A percentile compares a stretch with the other conserved stretches of the same genome.
Conservation (phyloP, 768 basidiomycete genomes). For the Boletus subcaerulescens region DNA sequence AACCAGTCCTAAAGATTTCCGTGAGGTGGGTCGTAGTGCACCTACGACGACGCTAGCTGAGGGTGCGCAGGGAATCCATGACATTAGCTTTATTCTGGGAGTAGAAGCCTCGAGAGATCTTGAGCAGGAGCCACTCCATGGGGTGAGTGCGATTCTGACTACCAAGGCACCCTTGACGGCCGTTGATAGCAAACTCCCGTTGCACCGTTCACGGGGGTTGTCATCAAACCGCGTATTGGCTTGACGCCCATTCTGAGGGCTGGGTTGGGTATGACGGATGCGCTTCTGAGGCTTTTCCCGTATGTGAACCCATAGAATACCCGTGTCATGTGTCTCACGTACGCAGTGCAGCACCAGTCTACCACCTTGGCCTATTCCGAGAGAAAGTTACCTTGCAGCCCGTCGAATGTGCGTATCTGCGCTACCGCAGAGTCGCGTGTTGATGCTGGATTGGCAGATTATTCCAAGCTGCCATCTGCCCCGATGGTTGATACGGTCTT, state of each 20-base stretch:
- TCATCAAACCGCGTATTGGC: conserved; percentile 75
- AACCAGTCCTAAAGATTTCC: conserved; percentile 71
- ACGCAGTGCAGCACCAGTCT: conserved; percentile 71
- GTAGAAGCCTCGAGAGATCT: conserved; percentile 76
- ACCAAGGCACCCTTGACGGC: background rate
- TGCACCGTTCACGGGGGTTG: conserved; percentile 71
- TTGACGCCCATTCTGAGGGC: conserved; percentile 91
- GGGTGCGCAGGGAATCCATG: conserved; percentile 61
- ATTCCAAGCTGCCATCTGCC: conserved; percentile 80
- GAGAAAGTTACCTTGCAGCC: conserved; percentile 87
- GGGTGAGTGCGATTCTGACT: conserved; percentile 45
- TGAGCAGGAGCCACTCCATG: conserved; percentile 58
- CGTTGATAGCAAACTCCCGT: conserved; percentile 68
- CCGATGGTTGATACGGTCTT: conserved; percentile 82
- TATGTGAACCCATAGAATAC: conserved; percentile 36
- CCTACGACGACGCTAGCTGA: conserved; percentile 1
- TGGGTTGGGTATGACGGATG: conserved; percentile 91
- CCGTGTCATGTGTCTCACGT: background rate
- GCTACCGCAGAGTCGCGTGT: background rate
- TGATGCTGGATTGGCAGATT: conserved; percentile 49
- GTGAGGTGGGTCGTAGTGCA: conserved; percentile 51
- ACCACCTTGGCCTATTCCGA: conserved; percentile 86
- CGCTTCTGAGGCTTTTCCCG: conserved; percentile 82
- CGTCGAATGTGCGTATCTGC: conserved; percentile 69
- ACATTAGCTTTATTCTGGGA: conserved; percentile 75